Evolutionary conservation across 345 rosid species (phyloP), one percentile per base, ranked within the genome.

Genomic region (Pelargonium nanum): DNA sequence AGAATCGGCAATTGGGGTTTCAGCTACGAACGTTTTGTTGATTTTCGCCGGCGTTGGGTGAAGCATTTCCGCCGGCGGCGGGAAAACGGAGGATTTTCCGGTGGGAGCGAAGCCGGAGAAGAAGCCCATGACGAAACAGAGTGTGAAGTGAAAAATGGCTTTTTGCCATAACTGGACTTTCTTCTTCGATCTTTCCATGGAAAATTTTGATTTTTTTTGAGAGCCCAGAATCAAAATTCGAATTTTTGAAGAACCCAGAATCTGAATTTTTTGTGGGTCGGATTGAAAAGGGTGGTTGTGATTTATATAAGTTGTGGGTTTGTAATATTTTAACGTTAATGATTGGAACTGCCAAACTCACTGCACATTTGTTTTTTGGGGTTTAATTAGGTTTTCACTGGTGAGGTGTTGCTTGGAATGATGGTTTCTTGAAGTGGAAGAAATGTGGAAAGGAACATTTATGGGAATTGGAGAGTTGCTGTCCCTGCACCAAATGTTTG

Each of bases 51-150:
- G 15, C 48, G 48, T 55, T 2, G 51, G 16, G 32, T 22, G 34
- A 4, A 20, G 8, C 17, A 22, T 44, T 53, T 32, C 30, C 53
- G 34, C 8, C 12, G 55, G 10, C 15, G 13, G 28, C 8, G 82
- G 63, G 55, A 82, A 76, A 32, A 74, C 26, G 8, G 91, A 70
- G 70, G 73, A 22, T 55, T 85, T 82, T 21, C 83, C 78, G 12
- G 87, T 66, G 26, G 99, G 97, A 67, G 99, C 97, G 70, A 88
- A 83, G 26, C 98, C 98, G 45, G 81, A 71, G 81, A 88, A 86
- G 67, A 86, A 86, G 10, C 98, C 97, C 89, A 88, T 85, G 32
- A 84, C 83, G 60, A 91, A 91, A 64, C 97, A 91, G 20, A 91
- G 56, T 57, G 83, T 70, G 72, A 91, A 91, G 67, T 85, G 98